phyloP scores from a whole-genome alignment of 2,329 filamentous ascomycete genomes.

The Colletotrichum paranaense region DNA sequence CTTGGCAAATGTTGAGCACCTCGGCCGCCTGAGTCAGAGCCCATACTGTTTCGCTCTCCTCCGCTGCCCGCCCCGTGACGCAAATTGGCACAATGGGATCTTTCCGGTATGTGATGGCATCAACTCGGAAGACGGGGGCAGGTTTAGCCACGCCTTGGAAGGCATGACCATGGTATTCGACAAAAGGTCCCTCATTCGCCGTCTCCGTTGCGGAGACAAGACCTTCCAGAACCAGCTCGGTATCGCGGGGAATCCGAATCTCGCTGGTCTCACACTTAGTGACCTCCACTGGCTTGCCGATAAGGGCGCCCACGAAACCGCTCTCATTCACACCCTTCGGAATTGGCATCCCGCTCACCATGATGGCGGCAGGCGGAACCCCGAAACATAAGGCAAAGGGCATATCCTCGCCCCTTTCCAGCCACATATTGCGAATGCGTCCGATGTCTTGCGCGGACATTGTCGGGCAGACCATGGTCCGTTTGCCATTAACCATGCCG shows the following conservation, averaged over 20 bases:
- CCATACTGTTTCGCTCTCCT: slow-evolving; percentile 48
- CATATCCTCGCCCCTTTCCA: slow-evolving; percentile 54
- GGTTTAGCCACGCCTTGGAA: neutral
- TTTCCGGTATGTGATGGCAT: slow-evolving; percentile 59
- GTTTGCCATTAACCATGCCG: slow-evolving; percentile 58
- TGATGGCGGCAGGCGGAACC: slow-evolving; percentile 59
- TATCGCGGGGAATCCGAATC: slow-evolving; percentile 58
- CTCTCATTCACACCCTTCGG: slow-evolving; percentile 60
- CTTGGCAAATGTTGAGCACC: slow-evolving; percentile 49
- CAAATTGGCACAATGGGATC: slow-evolving; percentile 61
- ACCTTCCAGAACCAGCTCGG: slow-evolving; percentile 64
- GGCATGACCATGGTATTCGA: slow-evolving; percentile 47
- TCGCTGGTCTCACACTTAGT: slow-evolving; percentile 63
- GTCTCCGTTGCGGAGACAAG: slow-evolving; percentile 56
- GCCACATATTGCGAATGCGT: slow-evolving; percentile 59
- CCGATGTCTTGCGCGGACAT: slow-evolving; percentile 58
- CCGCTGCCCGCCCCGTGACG: slow-evolving; percentile 55
- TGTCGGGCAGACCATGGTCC: slow-evolving; percentile 54
- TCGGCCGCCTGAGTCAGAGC: slow-evolving; percentile 47
- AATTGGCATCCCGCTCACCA: slow-evolving; percentile 61
- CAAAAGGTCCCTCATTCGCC: slow-evolving; percentile 60
- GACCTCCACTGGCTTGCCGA: slow-evolving; percentile 56
- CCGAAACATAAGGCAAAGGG: slow-evolving; percentile 61
- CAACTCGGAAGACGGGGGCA: slow-evolving; percentile 54
- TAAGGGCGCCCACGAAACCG: slow-evolving; percentile 59